A percentile compares a stretch with the other conserved stretches of the same genome.
phyloP scores from a whole-genome alignment of 129 eudicot species.

The Gnaphalium uliginosum region DNA sequence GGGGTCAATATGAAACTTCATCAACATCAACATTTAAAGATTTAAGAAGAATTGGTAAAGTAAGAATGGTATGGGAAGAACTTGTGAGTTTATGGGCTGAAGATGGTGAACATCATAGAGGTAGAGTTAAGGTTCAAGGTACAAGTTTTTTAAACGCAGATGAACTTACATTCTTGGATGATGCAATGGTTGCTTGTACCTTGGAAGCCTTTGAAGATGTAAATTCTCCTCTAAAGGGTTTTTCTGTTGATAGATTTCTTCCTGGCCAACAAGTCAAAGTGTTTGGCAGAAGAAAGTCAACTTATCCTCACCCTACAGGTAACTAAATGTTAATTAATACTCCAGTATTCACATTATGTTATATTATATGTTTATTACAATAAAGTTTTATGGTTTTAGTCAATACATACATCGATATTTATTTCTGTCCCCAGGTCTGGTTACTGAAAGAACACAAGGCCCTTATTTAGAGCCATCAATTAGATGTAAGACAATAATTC shows the following conservation, averaged over 20 bases:
- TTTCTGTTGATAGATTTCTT: constrained; percentile 75
- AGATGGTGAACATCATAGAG: constrained; percentile 76
- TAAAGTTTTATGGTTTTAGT: not conserved
- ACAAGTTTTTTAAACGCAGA: constrained; percentile 69
- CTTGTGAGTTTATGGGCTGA: constrained; percentile 82
- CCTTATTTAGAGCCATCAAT: constrained; percentile 45
- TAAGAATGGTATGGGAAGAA: constrained; percentile 87
- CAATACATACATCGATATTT: not conserved
- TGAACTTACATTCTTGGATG: constrained; percentile 73
- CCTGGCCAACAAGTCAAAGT: constrained; percentile 82
- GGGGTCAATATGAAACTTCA: constrained; percentile 33
- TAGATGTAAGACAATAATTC: constrained; percentile 55
- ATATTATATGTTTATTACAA: not conserved
- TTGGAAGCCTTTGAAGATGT: constrained; percentile 75
- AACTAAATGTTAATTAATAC: not conserved
- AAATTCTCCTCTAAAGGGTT: constrained; percentile 54
- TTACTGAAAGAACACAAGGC: constrained; percentile 49
- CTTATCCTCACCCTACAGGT: constrained; percentile 36
- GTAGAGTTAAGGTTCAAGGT: constrained; percentile 67
- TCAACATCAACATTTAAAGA: constrained; percentile 39
- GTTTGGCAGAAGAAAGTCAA: constrained; percentile 68
- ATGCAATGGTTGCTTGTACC: constrained; percentile 75
- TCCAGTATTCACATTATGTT: constrained; percentile 12
- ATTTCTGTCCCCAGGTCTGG: constrained; percentile 34
- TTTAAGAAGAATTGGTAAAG: constrained; percentile 58